Base-by-base conservation (phyloP, 2,329 filamentous ascomycete species). In the Clonostachys rhizophaga region DNA sequence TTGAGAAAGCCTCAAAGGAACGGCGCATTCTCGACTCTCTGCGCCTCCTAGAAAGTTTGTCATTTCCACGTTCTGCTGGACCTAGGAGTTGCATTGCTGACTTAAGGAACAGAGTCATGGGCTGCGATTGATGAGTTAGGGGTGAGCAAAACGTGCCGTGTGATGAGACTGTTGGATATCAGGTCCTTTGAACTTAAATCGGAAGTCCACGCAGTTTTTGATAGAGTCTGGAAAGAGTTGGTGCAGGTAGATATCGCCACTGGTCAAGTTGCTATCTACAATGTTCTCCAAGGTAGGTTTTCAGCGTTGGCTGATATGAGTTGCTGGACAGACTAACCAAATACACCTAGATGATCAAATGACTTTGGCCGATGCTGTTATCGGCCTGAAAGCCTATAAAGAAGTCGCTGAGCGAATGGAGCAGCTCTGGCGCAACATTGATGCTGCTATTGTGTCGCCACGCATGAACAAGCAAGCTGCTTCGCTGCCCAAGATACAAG, bases 171-270 rank as follows among this genome's bases (percentile, higher is more conserved):
- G 20, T 67, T 96, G 5, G 76, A 84, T 51, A 65, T 81, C 41
- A 79, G 85, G 52, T 77, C 81, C 3, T 81, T 81, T 24, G 81
- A 84, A 56, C 69, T 95, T 48, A 84, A 84, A 51, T 75, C 78
- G 3, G 74, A 79, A 17, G 77, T 94, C 18, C 78, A 83, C 48
- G 79, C 86, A 39, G 79, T 81, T 9, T 76, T 94, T 37, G 78
- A 81, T 40, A 72, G 75, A 47, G 76, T 84, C n/a, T 96, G 91
- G 89, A 78, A 79, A 49, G 70, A 75, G 0, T 70, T 92, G 40
- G 70, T 95, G 12, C 66, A 73, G 2, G 66, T 91, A 16, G 81
- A 92, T 57, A 63, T 71, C 1, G 70, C 78, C 18, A 65, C 70
- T 9, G 69, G 72, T 9, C 74, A 66, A 42, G 66, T 94, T 8